These are phyloP conservation scores for Laetiporus sulphureus DNA, from an alignment of 1,284 basidiomycete genomes.

Conservation along the genomic window DNA sequence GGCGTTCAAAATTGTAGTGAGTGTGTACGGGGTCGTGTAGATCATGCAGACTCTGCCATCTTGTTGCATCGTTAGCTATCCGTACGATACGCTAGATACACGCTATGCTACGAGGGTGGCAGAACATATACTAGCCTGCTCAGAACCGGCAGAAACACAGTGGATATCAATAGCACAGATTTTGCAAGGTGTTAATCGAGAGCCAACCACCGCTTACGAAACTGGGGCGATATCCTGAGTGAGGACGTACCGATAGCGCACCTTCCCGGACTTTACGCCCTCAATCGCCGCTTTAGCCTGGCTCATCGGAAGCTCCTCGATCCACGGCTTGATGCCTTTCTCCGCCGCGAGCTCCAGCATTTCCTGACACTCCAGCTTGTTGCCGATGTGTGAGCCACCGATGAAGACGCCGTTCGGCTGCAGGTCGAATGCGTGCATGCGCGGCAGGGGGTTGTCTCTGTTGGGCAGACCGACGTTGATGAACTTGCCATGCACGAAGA, in stretches of 20 bases:
- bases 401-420: conserved; percentile 30
- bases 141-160: too few relatives aligned
- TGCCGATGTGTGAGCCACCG: conserved; percentile 48
- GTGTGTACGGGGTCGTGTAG: too few relatives aligned
- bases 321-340: conserved; percentile 42
- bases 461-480: conserved; percentile 49
- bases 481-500: conserved; percentile 44
- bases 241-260: conserved; percentile 43
- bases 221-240: conserved; percentile 26
- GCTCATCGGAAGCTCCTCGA: conserved; percentile 50
- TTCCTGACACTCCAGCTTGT: conserved; percentile 51
- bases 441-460: conserved; percentile 30
- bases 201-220: conserved; percentile 1
- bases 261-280: conserved; percentile 42
- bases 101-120: too few relatives aligned
- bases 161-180: too few relatives aligned
- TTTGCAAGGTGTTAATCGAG: too few relatives aligned
- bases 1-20: too few relatives aligned
- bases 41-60: too few relatives aligned
- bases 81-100: too few relatives aligned
- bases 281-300: conserved; percentile 47
- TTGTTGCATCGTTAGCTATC: too few relatives aligned
- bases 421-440: conserved; percentile 28
- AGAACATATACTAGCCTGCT: too few relatives aligned
- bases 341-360: conserved; percentile 55